These are phyloP conservation scores for Nakaseomyces kungkrabaensis DNA, from an alignment of 1,139 yeast genomes.

Conservation along the genomic window DNA sequence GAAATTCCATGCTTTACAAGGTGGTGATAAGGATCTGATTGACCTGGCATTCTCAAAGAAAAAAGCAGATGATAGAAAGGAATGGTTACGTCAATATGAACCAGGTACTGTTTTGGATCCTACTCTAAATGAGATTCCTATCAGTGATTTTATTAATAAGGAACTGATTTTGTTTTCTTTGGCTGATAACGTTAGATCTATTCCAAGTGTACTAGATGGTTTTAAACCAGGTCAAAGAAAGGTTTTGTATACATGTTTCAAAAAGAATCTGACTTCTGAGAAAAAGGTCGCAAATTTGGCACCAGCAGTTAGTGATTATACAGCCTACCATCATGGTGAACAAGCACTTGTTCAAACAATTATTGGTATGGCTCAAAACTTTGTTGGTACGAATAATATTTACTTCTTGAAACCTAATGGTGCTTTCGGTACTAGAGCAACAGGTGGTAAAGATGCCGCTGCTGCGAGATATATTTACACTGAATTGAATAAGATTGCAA, in stretches of 20 bases:
- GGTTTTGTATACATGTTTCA: constrained; percentile 79
- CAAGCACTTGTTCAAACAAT: constrained; percentile 79
- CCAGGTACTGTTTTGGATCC: constrained; percentile 95
- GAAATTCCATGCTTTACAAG: constrained; percentile 71
- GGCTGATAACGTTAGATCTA: constrained; percentile 94
- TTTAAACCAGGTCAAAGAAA: constrained; percentile 97
- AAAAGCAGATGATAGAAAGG: constrained; percentile 95
- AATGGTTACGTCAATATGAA: constrained; percentile 81
- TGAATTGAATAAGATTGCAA: constrained; percentile 65
- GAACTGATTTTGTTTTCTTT: constrained; percentile 90
- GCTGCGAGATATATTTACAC: constrained; percentile 97
- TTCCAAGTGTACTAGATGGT: constrained; percentile 91
- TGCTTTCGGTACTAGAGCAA: constrained; percentile 91
- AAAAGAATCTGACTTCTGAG: constrained; percentile 66
- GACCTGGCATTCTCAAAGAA: constrained; percentile 93
- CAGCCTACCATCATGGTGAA: constrained; percentile 97
- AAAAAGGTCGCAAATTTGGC: constrained; percentile 87
- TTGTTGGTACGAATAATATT: constrained; percentile 85
- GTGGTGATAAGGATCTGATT: constrained; percentile 68
- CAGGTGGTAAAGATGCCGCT: constrained; percentile 98
- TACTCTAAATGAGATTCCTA: constrained; percentile 66
- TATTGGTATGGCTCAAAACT: constrained; percentile 89
- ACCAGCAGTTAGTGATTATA: constrained; percentile 80
- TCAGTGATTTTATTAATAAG: constrained; percentile 87
- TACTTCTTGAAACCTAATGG: constrained; percentile 85